Evolutionary conservation across 1,139 yeast species (phyloP), one percentile per base, ranked within the genome.

Genomic region (Debaryomyces nepalensis): DNA sequence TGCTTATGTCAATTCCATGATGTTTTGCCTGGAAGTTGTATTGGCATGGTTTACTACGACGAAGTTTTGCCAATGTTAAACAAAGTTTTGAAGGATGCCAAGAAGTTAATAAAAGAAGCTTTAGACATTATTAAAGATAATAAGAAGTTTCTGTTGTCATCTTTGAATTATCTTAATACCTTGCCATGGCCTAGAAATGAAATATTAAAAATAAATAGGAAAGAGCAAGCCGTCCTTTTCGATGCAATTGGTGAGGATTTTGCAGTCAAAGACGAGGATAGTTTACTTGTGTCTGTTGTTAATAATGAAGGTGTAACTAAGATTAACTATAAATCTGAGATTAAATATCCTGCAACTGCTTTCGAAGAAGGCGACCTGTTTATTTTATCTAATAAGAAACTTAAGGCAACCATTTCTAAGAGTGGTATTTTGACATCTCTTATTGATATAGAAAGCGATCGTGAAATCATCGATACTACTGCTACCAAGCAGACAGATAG

Each of bases 1-100:
- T 81, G 91, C 50, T 71, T 93, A 48, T 90, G 96, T 61, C 98
- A 93, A 61, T 93, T 93, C 70, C 99, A 93, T 62, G 98, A 93
- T 68, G 97, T 93, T 11, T 74, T 93, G 44, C 98, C 99, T 5
- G 99, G 99, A 2, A 85, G 96, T 19, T 88, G 96, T 65, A 93
- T 93, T 56, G 97, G 90, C 47, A 83, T 88, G 84, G 97, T 93
- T 16, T 93, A 93, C 63, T 80, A 80, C 46, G 90, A 89, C 48
- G 98, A 93, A 58, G 97, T 91, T n/a, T 79, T 83, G 57, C 90
- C 90, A 20, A 83, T 87, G 79, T 75, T 90, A 55, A 71, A 70
- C 3, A 67, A 73, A 18, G 84, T 84, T 18, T 70, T 85, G 48
- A 63, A 68, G 26, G 68, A 69, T 14, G 82, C 86, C 27, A 74